phyloP scores from a whole-genome alignment of 1,284 basidiomycete genomes.

The Macrocybe sp. region DNA sequence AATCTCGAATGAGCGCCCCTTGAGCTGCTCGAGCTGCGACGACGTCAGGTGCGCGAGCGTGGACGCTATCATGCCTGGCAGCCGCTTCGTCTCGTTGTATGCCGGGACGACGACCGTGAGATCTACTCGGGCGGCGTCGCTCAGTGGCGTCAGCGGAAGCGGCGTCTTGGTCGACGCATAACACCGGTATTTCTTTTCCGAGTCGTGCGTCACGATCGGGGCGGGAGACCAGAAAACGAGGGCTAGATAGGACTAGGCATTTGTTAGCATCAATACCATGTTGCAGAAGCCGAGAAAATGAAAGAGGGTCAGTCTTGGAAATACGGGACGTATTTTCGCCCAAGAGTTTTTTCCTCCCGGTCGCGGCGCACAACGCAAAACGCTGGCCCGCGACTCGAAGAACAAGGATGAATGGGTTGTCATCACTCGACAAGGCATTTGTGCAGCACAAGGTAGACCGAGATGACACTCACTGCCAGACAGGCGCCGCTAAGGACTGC shows the following conservation, averaged over 20 bases:
- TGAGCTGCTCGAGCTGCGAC: slow-evolving; percentile 9
- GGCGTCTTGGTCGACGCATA: slow-evolving; percentile 42
- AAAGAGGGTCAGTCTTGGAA: slow-evolving; percentile 27
- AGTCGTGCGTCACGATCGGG: slow-evolving; percentile 54
- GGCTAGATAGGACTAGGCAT: slow-evolving; percentile 50
- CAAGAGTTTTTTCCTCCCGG: slow-evolving; percentile 52
- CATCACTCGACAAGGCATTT: slow-evolving; percentile 41
- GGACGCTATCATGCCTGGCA: slow-evolving; percentile 78
- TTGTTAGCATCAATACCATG: slow-evolving; percentile 8
- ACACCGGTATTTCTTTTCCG: slow-evolving; percentile 64
- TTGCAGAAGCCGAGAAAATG: slow-evolving; percentile 6
- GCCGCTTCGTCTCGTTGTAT: slow-evolving; percentile 80
- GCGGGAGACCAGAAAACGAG: slow-evolving; percentile 67
- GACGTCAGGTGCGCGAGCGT: slow-evolving; percentile 59
- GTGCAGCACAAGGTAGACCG: slow-evolving; percentile 1
- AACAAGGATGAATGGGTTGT: slow-evolving; percentile 83
- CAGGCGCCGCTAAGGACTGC: slow-evolving; percentile 24
- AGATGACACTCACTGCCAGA: slow-evolving; percentile 28
- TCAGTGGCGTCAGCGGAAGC: slow-evolving; percentile 48
- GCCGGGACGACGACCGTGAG: slow-evolving; percentile 86
- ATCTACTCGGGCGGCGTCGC: slow-evolving; percentile 51
- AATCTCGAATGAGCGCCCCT: slow-evolving; percentile 57
- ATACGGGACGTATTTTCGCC: slow-evolving; percentile 40
- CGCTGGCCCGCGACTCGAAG: slow-evolving; percentile 67
- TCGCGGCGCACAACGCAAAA: slow-evolving; percentile 45